Percentiles rank a stretch among this genome's conserved stretches.
These are phyloP conservation scores for Cyberlindnera mrakii DNA, from an alignment of 805 yeast genomes.

Conservation along the genomic window DNA sequence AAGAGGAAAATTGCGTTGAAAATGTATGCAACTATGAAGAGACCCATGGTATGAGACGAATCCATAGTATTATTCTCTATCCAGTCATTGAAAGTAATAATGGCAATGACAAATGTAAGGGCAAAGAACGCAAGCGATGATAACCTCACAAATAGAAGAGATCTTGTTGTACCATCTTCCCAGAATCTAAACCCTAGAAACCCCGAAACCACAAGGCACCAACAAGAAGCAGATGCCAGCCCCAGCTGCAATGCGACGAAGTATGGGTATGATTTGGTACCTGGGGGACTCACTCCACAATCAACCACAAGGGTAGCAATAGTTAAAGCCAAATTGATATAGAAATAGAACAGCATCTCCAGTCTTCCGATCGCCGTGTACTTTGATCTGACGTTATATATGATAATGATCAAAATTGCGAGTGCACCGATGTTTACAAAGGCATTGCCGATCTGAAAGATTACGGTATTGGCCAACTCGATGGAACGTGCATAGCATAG, in stretches of 20 bases:
- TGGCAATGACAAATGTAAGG: slow-evolving; percentile 57
- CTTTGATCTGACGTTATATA: slow-evolving; percentile 73
- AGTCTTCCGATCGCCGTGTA: slow-evolving; percentile 92
- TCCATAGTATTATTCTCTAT: slow-evolving; percentile 38
- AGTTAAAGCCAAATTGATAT: slow-evolving; percentile 49
- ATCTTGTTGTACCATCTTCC: slow-evolving; percentile 82
- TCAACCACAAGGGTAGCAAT: slow-evolving; percentile 74
- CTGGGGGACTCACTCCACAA: slow-evolving; percentile 89
- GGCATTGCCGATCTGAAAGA: slow-evolving; percentile 84
- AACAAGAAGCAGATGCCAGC: slow-evolving; percentile 62
- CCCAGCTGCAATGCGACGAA: slow-evolving; percentile 82
- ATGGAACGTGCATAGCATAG: slow-evolving; percentile 81
- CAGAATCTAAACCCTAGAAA: slow-evolving; percentile 81
- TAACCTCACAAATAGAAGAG: slow-evolving; percentile 52
- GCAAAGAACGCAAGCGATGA: slow-evolving; percentile 53
- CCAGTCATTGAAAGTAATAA: slow-evolving; percentile 72
- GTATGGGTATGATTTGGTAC: slow-evolving; percentile 66
- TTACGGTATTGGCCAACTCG: slow-evolving; percentile 83
- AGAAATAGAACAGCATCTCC: slow-evolving; percentile 75
- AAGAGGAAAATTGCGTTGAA: slow-evolving; percentile 63
- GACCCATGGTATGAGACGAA: slow-evolving; percentile 49
- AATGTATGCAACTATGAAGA: slow-evolving; percentile 67
- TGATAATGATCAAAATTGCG: slow-evolving; percentile 56
- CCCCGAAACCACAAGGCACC: slow-evolving; percentile 67
- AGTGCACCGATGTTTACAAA: slow-evolving; percentile 77